Evolutionary conservation across 768 basidiomycete genomes (phyloP).

Genomic region (Lactarius indigo): DNA sequence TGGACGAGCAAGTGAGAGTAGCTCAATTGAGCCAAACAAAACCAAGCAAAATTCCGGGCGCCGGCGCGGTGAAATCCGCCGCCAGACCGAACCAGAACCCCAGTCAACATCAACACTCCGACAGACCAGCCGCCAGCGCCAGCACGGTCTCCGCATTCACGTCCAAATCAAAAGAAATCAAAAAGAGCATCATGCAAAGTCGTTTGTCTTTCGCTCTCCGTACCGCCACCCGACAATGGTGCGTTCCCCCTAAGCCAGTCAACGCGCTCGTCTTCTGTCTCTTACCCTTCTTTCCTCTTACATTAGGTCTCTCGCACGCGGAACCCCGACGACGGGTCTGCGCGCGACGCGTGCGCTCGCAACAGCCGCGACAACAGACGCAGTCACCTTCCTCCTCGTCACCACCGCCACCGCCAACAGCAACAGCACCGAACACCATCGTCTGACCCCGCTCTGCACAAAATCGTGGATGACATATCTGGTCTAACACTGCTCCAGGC

Average conservation of each 20-base stretch:
- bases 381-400: conserved; percentile 41
- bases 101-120: neutral
- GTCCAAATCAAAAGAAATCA: neutral
- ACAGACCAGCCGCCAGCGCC: neutral
- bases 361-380: conserved; percentile 47
- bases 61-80: neutral
- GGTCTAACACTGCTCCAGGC: conserved; percentile 87
- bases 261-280: neutral
- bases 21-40: neutral
- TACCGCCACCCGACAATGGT: conserved; percentile 3
- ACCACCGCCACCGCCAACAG: conserved; percentile 32
- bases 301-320: conserved; percentile 5
- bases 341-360: conserved; percentile 13
- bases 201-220: conserved; percentile 7
- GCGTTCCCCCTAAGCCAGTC: too few relatives aligned
- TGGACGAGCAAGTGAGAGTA: too few relatives aligned
- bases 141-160: neutral
- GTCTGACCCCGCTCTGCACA: conserved; percentile 63
- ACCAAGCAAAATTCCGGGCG: neutral
- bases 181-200: neutral
- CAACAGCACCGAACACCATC: conserved; percentile 29
- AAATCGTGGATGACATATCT: conserved; percentile 93
- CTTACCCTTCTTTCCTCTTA: neutral
- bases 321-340: neutral
- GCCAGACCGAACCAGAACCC: too few relatives aligned